phyloP scores from a whole-genome alignment of 1,284 basidiomycete species.

The Ustilago vetiveriae region DNA sequence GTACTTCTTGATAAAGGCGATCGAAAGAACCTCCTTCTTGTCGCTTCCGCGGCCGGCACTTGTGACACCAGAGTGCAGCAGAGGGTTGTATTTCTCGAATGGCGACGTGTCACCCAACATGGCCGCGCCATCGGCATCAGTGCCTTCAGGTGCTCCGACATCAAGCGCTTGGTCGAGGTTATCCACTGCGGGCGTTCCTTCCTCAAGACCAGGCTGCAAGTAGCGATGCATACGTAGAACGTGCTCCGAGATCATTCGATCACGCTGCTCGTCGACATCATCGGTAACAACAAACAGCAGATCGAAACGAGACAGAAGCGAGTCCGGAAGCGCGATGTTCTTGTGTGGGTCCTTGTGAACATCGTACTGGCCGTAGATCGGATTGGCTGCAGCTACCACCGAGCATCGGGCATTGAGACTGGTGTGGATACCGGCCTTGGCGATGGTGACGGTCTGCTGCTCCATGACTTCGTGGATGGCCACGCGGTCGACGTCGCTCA shows the following conservation, averaged over 20 bases:
- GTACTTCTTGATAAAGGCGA: slow-evolving; percentile 97
- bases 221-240: slow-evolving; percentile 98
- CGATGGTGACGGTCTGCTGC: slow-evolving; percentile 95
- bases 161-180: slow-evolving; percentile 74
- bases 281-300: slow-evolving; percentile 97
- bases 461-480: slow-evolving; percentile 99
- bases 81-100: slow-evolving; percentile 92
- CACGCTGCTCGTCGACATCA: slow-evolving; percentile 93
- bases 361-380: slow-evolving; percentile 99
- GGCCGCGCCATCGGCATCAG: slow-evolving; percentile 54
- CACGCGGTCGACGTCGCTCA: slow-evolving; percentile 98
- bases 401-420: slow-evolving; percentile 97
- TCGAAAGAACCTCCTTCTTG: slow-evolving; percentile 85
- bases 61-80: slow-evolving; percentile 86
- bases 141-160: slow-evolving; percentile 58
- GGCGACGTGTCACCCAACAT: slow-evolving; percentile 58
- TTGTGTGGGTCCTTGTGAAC: slow-evolving; percentile 99
- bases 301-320: slow-evolving; percentile 98
- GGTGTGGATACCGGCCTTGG: slow-evolving; percentile 98
- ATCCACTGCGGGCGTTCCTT: slow-evolving; percentile 83
- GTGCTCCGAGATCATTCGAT: slow-evolving; percentile 95
- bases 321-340: slow-evolving; percentile 98
- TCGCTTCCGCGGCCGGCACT: slow-evolving; percentile 35
- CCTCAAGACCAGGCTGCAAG: slow-evolving; percentile 92
- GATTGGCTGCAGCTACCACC: slow-evolving; percentile 97